phyloP scores from a whole-genome alignment of 2,329 filamentous ascomycete genomes.

The Amauroascus verrucosus region DNA sequence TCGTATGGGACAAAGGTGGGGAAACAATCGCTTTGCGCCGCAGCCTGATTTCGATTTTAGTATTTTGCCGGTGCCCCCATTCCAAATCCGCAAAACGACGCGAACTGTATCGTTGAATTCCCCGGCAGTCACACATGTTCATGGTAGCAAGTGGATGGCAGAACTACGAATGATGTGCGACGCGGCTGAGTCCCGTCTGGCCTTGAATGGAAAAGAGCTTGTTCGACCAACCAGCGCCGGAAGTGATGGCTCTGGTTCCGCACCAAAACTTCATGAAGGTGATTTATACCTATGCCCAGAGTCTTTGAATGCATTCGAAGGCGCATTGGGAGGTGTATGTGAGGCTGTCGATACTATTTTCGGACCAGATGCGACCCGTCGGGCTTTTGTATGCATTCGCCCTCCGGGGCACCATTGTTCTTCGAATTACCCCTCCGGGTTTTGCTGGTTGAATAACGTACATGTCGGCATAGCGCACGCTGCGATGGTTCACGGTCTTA shows the following conservation, averaged over 20 bases:
- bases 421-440: conserved; percentile 76
- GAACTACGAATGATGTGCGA: conserved; percentile 80
- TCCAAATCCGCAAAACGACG: conserved; percentile 72
- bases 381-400: conserved; percentile 84
- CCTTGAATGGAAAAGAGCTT: conserved; percentile 67
- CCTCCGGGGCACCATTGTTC: conserved; percentile 96
- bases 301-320: conserved; percentile 78
- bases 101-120: conserved; percentile 62
- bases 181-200: conserved; percentile 65
- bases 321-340: conserved; percentile 82
- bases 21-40: conserved; percentile 57
- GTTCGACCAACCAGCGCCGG: conserved; percentile 45
- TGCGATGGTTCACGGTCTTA: conserved; percentile 70
- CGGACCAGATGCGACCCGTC: conserved; percentile 50
- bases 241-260: conserved; percentile 31
- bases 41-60: conserved; percentile 51
- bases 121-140: conserved; percentile 75
- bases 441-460: conserved; percentile 98
- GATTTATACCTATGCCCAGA: conserved; percentile 85
- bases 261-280: conserved; percentile 63
- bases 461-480: conserved; percentile 93
- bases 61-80: conserved; percentile 55
- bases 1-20: conserved; percentile 70
- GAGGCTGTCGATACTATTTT: conserved; percentile 88
- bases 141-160: conserved; percentile 87